Base-by-base conservation (phyloP, 495 filamentous ascomycete genomes). In the Durotheca rogersii region DNA sequence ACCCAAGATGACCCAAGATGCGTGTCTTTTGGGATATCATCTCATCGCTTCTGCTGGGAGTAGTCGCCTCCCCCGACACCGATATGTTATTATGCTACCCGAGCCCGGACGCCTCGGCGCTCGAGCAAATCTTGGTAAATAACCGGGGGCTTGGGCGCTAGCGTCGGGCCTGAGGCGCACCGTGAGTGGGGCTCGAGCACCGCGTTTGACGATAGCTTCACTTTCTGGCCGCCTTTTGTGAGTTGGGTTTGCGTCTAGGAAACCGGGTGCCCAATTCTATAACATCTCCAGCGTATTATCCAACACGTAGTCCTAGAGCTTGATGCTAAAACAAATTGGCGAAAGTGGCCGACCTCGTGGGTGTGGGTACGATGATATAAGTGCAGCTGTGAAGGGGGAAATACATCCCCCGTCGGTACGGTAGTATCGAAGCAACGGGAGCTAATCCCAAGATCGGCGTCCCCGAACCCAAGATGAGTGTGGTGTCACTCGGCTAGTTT, bases 271-370 rank as follows among this genome's bases (percentile, higher is more conserved):
- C 10, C 4, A 15, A 14, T n/a, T 19, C n/a, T n/a, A 38, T 29
- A 12, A 4, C 37, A 37, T 47, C 31, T 27, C 9, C 23, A 27
- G n/a, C 16, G 32, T 32, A 34, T 12, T n/a, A 21, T 5, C 40
- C 25, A 9, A 12, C 3, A 9, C 27, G 17, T 14, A 21, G 4
- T 29, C 43, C 38, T 31, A 33, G 33, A 7, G 14, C 45, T 12
- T 19, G 5, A 48, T 52, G 18, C 40, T 52, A 31, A 53, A 15
- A 11, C 14, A 21, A 10, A 38, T 61, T 65, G 31, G 67, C 58
- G 19, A 63, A 61, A 73, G 34, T 73, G 74, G 65, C 74, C 6
- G 76, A 80, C 47, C 52, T 80, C 37, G 64, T 80, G 23, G 70
- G 75, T 2, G 40, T 74, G 5, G 72, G 76, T 1, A 69, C 74